Conservation (phyloP, 2,329 filamentous ascomycete species). For the Aspergillus uvarum region DNA sequence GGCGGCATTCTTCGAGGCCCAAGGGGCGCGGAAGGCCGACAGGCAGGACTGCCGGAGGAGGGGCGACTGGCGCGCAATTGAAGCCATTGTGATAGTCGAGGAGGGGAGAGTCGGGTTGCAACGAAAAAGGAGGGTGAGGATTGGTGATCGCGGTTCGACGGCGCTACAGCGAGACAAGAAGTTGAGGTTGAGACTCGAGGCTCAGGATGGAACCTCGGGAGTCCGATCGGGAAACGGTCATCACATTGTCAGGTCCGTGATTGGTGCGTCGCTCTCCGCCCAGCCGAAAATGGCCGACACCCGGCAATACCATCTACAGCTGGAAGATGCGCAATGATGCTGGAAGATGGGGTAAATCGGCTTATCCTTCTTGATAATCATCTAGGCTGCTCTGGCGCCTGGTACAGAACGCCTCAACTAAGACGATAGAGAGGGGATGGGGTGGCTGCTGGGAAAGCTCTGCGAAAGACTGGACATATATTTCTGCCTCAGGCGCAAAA, state of each 20-base stretch:
- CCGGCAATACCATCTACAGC: constrained; percentile 13
- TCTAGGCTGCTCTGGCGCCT: background rate
- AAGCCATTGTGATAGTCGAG: constrained; percentile 38
- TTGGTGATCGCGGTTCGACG: constrained; percentile 12
- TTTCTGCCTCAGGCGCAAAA: background rate
- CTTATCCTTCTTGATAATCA: background rate
- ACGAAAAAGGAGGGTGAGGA: constrained; percentile 8
- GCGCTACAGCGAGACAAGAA: constrained; percentile 14
- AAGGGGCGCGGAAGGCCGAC: constrained; percentile 35
- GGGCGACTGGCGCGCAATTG: constrained; percentile 41
- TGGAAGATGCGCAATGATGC: background rate
- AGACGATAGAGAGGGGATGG: background rate
- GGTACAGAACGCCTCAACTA: too few species aligned
- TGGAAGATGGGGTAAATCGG: background rate
- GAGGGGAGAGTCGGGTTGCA: constrained; percentile 9
- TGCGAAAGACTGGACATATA: background rate
- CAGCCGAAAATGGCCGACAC: constrained; percentile 42
- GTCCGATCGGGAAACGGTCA: constrained; percentile 40
- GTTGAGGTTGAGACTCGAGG: constrained; percentile 30
- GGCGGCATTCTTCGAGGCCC: constrained; percentile 35
- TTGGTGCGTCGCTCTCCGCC: constrained; percentile 35
- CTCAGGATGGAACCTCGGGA: constrained; percentile 37
- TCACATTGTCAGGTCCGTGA: constrained; percentile 37
- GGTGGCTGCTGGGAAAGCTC: background rate
- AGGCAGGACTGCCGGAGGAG: constrained; percentile 39